phyloP scores from a whole-genome alignment of 2,329 filamentous ascomycete genomes.

The Fusarium longipes region DNA sequence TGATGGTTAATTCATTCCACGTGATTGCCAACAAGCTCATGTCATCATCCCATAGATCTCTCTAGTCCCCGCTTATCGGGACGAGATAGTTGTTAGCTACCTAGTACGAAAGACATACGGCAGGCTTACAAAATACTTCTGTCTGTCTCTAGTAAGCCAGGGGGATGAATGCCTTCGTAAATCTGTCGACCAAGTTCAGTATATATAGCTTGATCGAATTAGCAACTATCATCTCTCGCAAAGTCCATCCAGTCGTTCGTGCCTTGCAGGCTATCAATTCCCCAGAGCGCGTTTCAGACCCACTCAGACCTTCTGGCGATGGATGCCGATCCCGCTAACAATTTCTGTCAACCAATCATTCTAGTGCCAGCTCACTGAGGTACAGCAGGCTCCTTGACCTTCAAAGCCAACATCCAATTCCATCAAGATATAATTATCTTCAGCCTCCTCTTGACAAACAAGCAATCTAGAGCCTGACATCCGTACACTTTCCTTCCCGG shows the following conservation, averaged over 20 bases:
- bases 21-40: constrained; percentile 5
- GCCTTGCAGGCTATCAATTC: constrained; percentile 7
- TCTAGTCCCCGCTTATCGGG: constrained; percentile 12
- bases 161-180: not conserved
- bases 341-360: constrained; percentile 32
- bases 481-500: not conserved
- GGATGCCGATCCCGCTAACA: constrained; percentile 32
- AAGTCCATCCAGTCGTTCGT: not conserved
- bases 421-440: constrained; percentile 18
- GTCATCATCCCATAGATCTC: not conserved
- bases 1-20: not conserved
- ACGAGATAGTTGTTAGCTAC: not conserved
- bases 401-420: constrained; percentile 25
- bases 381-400: constrained; percentile 10
- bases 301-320: not conserved
- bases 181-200: too few species aligned
- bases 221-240: not conserved
- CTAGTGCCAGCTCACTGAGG: constrained; percentile 19
- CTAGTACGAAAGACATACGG: not conserved
- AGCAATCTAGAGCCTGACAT: constrained; percentile 8
- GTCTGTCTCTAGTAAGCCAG: not conserved
- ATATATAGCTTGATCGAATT: not conserved
- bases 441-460: constrained; percentile 5
- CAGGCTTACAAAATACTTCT: not conserved
- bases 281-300: constrained; percentile 22